Base-by-base conservation (phyloP, 2,329 filamentous ascomycete genomes). In the Fusarium newnesense region DNA sequence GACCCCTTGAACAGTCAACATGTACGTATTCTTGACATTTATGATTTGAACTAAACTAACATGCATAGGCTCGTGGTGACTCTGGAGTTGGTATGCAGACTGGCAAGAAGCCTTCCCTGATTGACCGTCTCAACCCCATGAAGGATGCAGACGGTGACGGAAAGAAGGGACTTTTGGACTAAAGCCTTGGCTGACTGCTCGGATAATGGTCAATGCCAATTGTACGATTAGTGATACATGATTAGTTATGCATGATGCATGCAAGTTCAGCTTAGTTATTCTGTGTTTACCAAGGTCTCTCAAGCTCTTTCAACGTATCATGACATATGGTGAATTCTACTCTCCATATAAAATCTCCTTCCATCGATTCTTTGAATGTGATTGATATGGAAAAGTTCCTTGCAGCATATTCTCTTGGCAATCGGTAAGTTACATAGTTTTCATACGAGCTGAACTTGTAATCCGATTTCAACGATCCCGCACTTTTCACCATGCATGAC, bases 131-230 rank as follows among this genome's bases (percentile, higher is more conserved):
- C 13, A 76, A 76, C 52, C 75, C 70, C 2, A 49, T 75, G 26
- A 77, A 73, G 61, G 76, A 76, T 16, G 56, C 76, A 26, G 75
- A 77, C 36, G 64, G 70, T 36, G 75, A 76, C 28, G 73, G 76
- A 34, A 75, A 77, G 72, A 75, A 76, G 62, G 74, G 74, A 1
- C 40, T 76, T 1, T 50, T 76, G 58, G 64, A 73, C 10, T 75
- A 70, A 54, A 4, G 3, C 6, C 7, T 13, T 4, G 10, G 7
- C 21, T 49, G 2, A 39, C 3, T n/a, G 16, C 2, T 13, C 18
- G 24, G n/a, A n/a, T 34, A 46, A 53, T 40, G 30, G 36, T 37
- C 24, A 30, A 53, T 57, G 30, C n/a, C 9, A 36, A 30, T 26
- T 74, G 64, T 74, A 69, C n/a, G 19, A 62, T 39, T 67, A 64